These are phyloP conservation scores for Tricholoma bakamatsutake DNA, from an alignment of 768 basidiomycete species.

Conservation along the genomic window DNA sequence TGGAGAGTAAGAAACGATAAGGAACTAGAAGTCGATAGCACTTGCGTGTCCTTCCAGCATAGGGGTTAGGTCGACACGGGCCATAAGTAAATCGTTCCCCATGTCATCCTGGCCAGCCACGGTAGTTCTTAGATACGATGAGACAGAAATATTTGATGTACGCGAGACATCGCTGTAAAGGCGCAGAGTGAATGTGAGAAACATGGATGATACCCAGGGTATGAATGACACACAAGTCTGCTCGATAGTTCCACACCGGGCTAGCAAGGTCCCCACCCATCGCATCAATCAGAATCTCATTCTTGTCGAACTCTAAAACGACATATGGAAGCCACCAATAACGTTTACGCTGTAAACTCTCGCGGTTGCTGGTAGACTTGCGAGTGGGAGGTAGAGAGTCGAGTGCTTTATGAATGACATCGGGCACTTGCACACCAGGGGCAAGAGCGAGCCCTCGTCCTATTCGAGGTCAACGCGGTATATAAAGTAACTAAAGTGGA, in stretches of 20 bases:
- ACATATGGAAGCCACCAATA: constrained; percentile 97
- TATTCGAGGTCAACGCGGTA: constrained; percentile 13
- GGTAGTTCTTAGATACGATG: constrained; percentile 84
- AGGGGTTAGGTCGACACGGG: constrained; percentile 86
- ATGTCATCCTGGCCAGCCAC: constrained; percentile 82
- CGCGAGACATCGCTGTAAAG: constrained; percentile 84
- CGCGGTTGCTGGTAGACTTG: constrained; percentile 68
- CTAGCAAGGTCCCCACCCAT: constrained; percentile 87
- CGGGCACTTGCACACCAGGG: constrained; percentile 73
- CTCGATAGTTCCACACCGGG: constrained; percentile 94
- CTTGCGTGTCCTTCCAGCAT: constrained; percentile 72
- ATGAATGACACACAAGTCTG: constrained; percentile 73
- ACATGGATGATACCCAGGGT: background rate
- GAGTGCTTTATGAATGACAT: constrained; percentile 79
- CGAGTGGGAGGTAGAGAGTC: constrained; percentile 50
- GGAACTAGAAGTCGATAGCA: constrained; percentile 6
- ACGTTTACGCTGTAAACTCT: constrained; percentile 88
- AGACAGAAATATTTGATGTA: constrained; percentile 86
- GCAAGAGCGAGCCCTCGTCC: constrained; percentile 81
- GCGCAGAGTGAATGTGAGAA: constrained; percentile 3
- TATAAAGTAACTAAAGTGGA: constrained; percentile 12
- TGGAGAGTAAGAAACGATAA: constrained; percentile 10
- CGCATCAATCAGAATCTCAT: constrained; percentile 94
- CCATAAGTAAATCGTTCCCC: constrained; percentile 95
- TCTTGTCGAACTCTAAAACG: constrained; percentile 97